Conservation (phyloP, 2,329 filamentous ascomycete genomes). For the Aspergillus proliferans region DNA sequence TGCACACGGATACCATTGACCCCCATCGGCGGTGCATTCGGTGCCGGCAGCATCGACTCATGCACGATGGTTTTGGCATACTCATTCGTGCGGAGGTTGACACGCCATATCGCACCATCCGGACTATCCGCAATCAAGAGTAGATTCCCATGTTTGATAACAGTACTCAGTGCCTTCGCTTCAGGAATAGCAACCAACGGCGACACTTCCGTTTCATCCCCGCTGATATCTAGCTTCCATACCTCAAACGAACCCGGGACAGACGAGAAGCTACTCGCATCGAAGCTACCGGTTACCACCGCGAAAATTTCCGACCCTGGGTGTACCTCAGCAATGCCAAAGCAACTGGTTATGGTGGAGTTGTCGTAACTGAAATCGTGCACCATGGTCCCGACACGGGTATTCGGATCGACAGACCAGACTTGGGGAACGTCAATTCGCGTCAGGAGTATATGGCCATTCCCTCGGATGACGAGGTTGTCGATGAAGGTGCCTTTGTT, state of each 20-base stretch:
- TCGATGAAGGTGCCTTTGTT: slow-evolving; percentile 19
- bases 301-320: slow-evolving; percentile 14
- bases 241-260: background rate
- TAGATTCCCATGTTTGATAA: background rate
- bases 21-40: slow-evolving; percentile 15
- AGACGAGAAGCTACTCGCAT: background rate
- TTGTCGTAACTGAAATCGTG: slow-evolving; percentile 14
- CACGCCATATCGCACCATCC: slow-evolving; percentile 13
- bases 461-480: slow-evolving; percentile 13
- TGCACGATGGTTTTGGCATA: slow-evolving; percentile 14
- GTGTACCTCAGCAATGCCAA: background rate
- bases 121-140: background rate
- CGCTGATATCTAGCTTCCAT: background rate
- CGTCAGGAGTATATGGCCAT: slow-evolving; percentile 16
- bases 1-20: slow-evolving; percentile 13
- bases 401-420: background rate
- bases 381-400: background rate
- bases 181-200: background rate
- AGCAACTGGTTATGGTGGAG: background rate
- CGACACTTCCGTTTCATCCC: background rate
- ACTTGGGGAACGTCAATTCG: slow-evolving; percentile 7
- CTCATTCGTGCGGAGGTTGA: slow-evolving; percentile 13
- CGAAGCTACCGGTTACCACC: slow-evolving; percentile 8
- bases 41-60: slow-evolving; percentile 15
- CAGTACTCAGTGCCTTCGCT: background rate